Base-by-base conservation (phyloP, 345 rosid genomes). In the Brassica cretica region DNA sequence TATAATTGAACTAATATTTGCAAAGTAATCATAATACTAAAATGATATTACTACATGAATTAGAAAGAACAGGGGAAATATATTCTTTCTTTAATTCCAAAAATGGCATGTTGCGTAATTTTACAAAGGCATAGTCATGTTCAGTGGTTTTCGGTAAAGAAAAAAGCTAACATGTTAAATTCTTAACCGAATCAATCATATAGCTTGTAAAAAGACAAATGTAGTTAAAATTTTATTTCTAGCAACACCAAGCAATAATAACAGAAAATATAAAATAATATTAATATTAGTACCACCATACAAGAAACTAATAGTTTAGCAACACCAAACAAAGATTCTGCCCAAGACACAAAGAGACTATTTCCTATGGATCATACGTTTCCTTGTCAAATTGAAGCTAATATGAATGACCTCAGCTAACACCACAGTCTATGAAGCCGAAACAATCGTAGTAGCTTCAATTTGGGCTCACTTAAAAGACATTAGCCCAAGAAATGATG, bases 321-420 rank as follows among this genome's bases (percentile, higher is more conserved):
- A 18, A 55, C 61, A 55, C 61, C 61, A 18, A 16, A 55, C 64
- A 56, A 44, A 21, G 53, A 49, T 49, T 62, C 69, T 60, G 33
- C 32, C 8, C 1, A 55, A 64, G 18, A 51, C 56, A 63, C 10
- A 25, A 7, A 70, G 30, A 64, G 15, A 21, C 24, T 12, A 25
- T 8, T 53, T 12, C 35, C 6, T 37, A 33, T 29, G 29, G 29
- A 27, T 27, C 29, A 27, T 27, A 27, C 29, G 29, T 27, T 27
- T 27, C 29, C 29, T 27, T 27, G 29, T 78, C 93, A 89, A 92
- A 83, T 90, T 64, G 97, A 94, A 83, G 94, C 97, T 66, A 90
- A 89, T 76, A 90, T 92, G 93, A 83, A 89, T 81, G 97, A 94
- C 81, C 90, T 89, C 82, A 92, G 87, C 85, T 92, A 70, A 92